These are phyloP conservation scores for Hippophae gyantsensis DNA, from an alignment of 306 rosid genomes.

Conservation along the genomic window DNA sequence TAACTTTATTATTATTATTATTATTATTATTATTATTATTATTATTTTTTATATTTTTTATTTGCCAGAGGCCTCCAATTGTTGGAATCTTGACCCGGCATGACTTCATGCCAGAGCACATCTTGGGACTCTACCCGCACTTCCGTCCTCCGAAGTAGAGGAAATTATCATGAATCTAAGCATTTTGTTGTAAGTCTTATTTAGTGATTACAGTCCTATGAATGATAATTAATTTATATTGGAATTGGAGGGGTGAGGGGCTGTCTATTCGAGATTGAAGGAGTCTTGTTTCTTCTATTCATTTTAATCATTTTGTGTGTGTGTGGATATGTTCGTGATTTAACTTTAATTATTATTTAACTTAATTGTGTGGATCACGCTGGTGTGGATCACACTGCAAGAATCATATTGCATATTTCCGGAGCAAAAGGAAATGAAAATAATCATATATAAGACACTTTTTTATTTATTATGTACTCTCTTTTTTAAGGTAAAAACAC, in stretches of 20 bases:
- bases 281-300: no score
- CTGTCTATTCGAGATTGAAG: no score
- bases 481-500: no score
- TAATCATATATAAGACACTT: neutral
- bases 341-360: no score
- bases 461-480: neutral
- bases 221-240: no score
- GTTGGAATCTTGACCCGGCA: conserved; percentile 85
- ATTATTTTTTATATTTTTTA: neutral
- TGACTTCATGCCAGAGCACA: conserved; percentile 82
- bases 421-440: neutral
- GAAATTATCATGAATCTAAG: conserved; percentile 3
- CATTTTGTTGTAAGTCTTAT: neutral
- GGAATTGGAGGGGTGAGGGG: no score
- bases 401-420: no score
- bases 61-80: conserved; percentile 74
- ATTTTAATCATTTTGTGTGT: no score
- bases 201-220: no score
- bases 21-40: neutral
- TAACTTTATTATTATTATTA: neutral
- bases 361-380: no score
- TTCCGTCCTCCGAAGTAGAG: conserved; percentile 33
- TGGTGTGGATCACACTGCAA: no score
- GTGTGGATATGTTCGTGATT: no score
- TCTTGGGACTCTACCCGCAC: conserved; percentile 61